Evolutionary conservation across 148 eudicot species (phyloP).

Genomic region (Spergularia marina): DNA sequence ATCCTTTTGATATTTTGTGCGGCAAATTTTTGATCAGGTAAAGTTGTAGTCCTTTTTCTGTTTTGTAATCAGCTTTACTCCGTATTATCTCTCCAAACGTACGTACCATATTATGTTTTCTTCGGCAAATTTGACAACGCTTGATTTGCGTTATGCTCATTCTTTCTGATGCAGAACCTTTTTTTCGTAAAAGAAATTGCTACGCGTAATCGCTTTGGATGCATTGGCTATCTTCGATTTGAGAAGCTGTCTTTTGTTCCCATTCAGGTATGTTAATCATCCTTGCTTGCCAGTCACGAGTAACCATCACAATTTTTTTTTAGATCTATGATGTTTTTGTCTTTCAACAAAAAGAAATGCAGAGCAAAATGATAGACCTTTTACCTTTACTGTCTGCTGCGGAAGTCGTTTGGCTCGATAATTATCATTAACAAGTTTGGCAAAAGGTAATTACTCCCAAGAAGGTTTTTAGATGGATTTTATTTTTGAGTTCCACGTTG

Average conservation of each 20-base stretch:
- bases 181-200: slow-evolving; percentile 69
- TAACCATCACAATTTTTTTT: background rate
- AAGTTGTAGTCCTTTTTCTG: too few relatives aligned
- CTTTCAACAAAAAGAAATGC: slow-evolving; percentile 16
- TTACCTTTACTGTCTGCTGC: slow-evolving; percentile 58
- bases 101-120: background rate
- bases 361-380: slow-evolving; percentile 77
- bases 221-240: slow-evolving; percentile 73
- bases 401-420: slow-evolving; percentile 84
- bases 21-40: too few relatives aligned
- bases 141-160: slow-evolving; percentile 5
- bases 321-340: slow-evolving; percentile 8
- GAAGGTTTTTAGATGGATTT: background rate
- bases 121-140: background rate
- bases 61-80: too few relatives aligned
- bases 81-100: background rate
- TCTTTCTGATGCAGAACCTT: slow-evolving; percentile 67
- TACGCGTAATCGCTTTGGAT: slow-evolving; percentile 93
- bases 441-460: slow-evolving; percentile 51
- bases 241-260: slow-evolving; percentile 93
- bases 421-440: slow-evolving; percentile 91
- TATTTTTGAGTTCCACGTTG: too few relatives aligned
- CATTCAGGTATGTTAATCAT: slow-evolving; percentile 65
- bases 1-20: too few relatives aligned
- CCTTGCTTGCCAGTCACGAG: too few relatives aligned